A percentile compares a stretch with the other conserved stretches of the same genome.
Conservation (phyloP, 2,329 filamentous ascomycete species). For the Nannizziopsis arthrosporioides region DNA sequence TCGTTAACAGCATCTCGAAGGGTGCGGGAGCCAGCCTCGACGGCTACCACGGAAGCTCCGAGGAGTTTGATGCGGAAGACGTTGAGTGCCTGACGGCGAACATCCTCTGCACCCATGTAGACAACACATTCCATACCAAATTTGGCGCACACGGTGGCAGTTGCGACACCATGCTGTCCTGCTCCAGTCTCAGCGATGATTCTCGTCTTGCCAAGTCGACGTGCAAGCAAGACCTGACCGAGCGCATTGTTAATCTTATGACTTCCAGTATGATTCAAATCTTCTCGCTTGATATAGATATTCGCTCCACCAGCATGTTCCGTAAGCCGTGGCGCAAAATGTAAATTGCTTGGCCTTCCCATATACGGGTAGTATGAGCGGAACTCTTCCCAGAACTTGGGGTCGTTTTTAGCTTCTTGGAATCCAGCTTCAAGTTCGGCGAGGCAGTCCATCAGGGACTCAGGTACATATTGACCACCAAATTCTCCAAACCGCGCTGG, state of each 20-base stretch:
- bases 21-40: conserved; percentile 77
- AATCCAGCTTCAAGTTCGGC: conserved; percentile 85
- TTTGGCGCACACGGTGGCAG: conserved; percentile 92
- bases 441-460: conserved; percentile 94
- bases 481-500: conserved; percentile 89
- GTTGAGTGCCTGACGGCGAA: conserved; percentile 88
- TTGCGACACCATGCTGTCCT: conserved; percentile 94
- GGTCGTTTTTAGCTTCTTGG: conserved; percentile 73
- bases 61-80: conserved; percentile 98
- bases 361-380: conserved; percentile 94
- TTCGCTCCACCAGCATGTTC: conserved; percentile 83
- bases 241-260: conserved; percentile 99
- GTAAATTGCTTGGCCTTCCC: conserved; percentile 83
- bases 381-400: conserved; percentile 94
- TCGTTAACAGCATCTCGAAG: conserved; percentile 88
- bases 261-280: conserved; percentile 92
- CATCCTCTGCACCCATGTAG: conserved; percentile 97
- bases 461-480: conserved; percentile 92
- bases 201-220: conserved; percentile 79
- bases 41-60: conserved; percentile 81
- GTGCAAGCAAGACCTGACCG: conserved; percentile 79
- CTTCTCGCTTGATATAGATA: conserved; percentile 96
- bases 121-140: conserved; percentile 97
- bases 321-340: conserved; percentile 77
- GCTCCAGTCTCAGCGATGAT: conserved; percentile 98